Evolutionary conservation across 306 rosid species (phyloP).

Genomic region (Trifolium repens): DNA sequence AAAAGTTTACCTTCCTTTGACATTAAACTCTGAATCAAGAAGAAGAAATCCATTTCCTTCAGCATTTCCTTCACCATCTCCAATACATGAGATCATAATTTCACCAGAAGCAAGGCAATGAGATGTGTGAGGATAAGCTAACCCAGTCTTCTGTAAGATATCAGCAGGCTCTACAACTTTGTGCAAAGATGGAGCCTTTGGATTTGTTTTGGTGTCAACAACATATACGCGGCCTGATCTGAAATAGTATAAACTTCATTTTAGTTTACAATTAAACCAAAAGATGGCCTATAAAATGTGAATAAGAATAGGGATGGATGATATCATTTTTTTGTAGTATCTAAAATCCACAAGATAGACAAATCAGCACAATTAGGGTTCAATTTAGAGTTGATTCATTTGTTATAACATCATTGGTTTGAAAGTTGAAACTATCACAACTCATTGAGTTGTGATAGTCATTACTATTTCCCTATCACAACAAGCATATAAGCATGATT

Average conservation of each 20-base stretch:
- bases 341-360: background rate
- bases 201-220: slow-evolving; percentile 78
- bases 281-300: no score
- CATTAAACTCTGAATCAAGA: slow-evolving; percentile 90
- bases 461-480: no score
- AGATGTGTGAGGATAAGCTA: slow-evolving; percentile 94
- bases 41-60: slow-evolving; percentile 90
- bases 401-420: no score
- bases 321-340: background rate
- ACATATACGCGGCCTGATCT: slow-evolving; percentile 89
- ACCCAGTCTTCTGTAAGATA: slow-evolving; percentile 73
- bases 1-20: slow-evolving; percentile 82
- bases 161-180: slow-evolving; percentile 79
- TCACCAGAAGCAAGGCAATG: slow-evolving; percentile 99
- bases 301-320: no score
- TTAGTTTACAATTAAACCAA: background rate
- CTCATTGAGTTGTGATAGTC: no score
- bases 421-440: no score
- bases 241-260: slow-evolving; percentile 39
- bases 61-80: slow-evolving; percentile 93
- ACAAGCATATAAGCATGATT: no score
- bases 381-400: background rate
- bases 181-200: slow-evolving; percentile 82
- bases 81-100: slow-evolving; percentile 82
- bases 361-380: background rate